Conservation (phyloP, 2,329 filamentous ascomycete genomes). For the Colletotrichum incanum region DNA sequence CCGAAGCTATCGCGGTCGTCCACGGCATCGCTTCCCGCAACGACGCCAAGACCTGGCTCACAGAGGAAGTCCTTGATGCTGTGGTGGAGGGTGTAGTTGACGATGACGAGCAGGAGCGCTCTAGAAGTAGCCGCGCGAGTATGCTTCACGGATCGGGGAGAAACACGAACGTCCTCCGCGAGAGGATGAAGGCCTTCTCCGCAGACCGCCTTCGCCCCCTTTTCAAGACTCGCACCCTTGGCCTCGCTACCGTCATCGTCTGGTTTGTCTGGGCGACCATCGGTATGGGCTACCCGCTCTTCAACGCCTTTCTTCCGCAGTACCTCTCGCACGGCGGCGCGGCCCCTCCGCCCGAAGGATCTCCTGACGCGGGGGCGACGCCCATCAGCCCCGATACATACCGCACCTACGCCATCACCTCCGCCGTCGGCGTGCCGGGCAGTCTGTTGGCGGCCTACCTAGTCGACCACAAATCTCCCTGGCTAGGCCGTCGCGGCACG, state of each 20-base stretch:
- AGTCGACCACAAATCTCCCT: slow-evolving; percentile 75
- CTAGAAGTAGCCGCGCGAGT: background rate
- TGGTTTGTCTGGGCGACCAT: slow-evolving; percentile 89
- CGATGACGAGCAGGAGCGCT: slow-evolving; percentile 17
- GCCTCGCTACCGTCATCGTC: slow-evolving; percentile 68
- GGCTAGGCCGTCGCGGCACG: slow-evolving; percentile 79
- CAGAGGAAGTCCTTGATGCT: slow-evolving; percentile 75
- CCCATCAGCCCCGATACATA: slow-evolving; percentile 70
- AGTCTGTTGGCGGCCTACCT: slow-evolving; percentile 82
- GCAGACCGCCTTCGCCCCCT: slow-evolving; percentile 77
- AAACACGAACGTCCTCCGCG: slow-evolving; percentile 63
- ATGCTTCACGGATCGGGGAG: slow-evolving; percentile 37
- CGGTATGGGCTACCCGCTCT: slow-evolving; percentile 89
- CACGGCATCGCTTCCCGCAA: slow-evolving; percentile 85
- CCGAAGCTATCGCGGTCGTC: slow-evolving; percentile 84
- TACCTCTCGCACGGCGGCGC: slow-evolving; percentile 77
- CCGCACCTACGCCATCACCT: slow-evolving; percentile 87
- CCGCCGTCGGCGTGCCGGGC: slow-evolving; percentile 82
- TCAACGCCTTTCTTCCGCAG: slow-evolving; percentile 92
- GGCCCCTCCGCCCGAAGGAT: slow-evolving; percentile 50
- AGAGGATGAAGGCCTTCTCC: slow-evolving; percentile 78
- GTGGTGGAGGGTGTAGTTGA: slow-evolving; percentile 59
- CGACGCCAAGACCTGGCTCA: slow-evolving; percentile 80
- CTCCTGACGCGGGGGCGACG: slow-evolving; percentile 47
- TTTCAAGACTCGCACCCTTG: slow-evolving; percentile 69